A percentile compares a stretch with the other conserved stretches of the same genome.
These are phyloP conservation scores for Ophiostoma sp. DNA, from an alignment of 2,329 filamentous ascomycete species.

Conservation along the genomic window DNA sequence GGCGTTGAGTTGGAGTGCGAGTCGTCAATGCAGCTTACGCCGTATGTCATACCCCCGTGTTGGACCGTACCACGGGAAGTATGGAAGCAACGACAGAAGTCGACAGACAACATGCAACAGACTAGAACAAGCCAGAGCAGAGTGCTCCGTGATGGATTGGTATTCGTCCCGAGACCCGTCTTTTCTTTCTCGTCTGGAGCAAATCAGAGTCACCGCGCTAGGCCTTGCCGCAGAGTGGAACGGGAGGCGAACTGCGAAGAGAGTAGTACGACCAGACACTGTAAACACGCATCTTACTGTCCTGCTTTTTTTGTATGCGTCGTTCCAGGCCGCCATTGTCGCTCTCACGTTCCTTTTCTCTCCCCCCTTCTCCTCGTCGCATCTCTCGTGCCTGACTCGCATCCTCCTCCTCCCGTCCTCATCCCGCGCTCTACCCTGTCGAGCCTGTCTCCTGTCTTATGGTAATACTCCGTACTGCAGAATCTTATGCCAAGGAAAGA, in stretches of 20 bases:
- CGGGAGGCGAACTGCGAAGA: not conserved
- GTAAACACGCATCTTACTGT: not conserved
- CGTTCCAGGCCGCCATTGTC: not conserved
- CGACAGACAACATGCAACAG: not conserved
- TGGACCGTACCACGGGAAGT: not conserved
- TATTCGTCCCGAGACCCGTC: not conserved
- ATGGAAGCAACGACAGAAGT: not conserved
- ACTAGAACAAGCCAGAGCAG: not conserved
- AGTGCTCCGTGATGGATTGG: not conserved
- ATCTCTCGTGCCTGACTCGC: not conserved
- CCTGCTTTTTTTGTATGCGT: not conserved
- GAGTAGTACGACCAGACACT: slow-evolving; percentile 1
- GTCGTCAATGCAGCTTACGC: not conserved
- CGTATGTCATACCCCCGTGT: not conserved
- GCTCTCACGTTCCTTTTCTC: not conserved
- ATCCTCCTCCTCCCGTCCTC: not conserved
- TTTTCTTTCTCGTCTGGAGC: not conserved
- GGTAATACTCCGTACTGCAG: too few relatives aligned
- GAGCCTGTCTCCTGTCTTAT: not conserved
- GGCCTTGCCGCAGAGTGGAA: slow-evolving; percentile 10
- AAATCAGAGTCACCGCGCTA: slow-evolving; percentile 4
- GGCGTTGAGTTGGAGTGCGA: not conserved
- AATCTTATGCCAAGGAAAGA: not conserved
- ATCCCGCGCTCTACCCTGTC: slow-evolving; percentile 3
- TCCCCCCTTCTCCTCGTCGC: not conserved